Percentiles rank a stretch among this genome's conserved stretches.
Conservation (phyloP, 225 moss, liverwort and hornwort genomes). For the Asterella californica region DNA sequence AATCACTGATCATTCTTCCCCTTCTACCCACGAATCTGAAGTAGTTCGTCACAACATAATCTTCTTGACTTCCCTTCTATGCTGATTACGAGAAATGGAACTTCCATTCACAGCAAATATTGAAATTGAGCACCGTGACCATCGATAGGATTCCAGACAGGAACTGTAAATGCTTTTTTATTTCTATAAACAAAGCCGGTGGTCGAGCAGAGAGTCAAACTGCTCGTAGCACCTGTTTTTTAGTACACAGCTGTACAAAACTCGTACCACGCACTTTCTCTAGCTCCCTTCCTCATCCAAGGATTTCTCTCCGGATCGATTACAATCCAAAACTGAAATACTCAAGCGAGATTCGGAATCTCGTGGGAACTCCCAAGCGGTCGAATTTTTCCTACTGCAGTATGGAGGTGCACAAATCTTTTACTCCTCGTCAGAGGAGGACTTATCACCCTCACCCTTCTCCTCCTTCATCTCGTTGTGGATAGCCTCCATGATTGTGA, state of each 20-base stretch:
- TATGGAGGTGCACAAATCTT: not conserved
- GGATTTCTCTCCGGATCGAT: not conserved
- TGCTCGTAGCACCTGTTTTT: not conserved
- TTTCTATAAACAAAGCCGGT: not conserved
- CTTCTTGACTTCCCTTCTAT: too few species aligned
- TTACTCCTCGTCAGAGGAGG: conserved; percentile 28
- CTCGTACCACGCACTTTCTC: not conserved
- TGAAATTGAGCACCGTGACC: too few species aligned
- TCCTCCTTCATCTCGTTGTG: conserved; percentile 31
- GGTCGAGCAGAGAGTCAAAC: not conserved
- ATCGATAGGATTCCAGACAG: too few species aligned
- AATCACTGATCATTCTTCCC: too few species aligned
- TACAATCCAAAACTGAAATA: not conserved
- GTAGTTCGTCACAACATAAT: too few species aligned
- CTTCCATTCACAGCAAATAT: too few species aligned
- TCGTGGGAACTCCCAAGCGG: not conserved
- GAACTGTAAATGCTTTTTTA: not conserved
- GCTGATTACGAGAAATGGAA: too few species aligned
- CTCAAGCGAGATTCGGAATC: not conserved
- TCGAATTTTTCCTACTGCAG: not conserved
- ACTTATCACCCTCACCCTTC: conserved; percentile 21
- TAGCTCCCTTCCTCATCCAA: not conserved
- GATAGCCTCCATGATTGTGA: conserved; percentile 30
- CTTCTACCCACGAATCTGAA: too few species aligned
- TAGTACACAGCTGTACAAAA: not conserved